Percentiles rank a stretch among this genome's conserved stretches.
These are phyloP conservation scores for Suillus hirtellus DNA, from an alignment of 768 basidiomycete genomes.

Conservation along the genomic window DNA sequence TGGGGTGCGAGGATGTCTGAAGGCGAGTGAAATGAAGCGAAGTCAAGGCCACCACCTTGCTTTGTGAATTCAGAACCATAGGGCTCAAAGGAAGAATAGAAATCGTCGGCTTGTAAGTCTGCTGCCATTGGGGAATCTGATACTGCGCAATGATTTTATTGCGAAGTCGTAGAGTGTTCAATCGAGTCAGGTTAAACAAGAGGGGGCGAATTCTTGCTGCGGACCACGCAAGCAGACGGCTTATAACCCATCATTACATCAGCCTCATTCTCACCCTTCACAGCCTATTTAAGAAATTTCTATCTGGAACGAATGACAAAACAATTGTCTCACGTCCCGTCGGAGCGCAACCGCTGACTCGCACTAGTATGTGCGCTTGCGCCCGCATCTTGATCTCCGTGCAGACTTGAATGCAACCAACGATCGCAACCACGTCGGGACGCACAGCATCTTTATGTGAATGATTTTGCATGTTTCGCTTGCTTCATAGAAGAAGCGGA, in stretches of 20 bases:
- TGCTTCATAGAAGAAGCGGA: not conserved
- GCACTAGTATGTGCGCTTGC: not conserved
- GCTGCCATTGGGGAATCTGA: conserved; percentile 25
- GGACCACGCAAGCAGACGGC: conserved; percentile 33
- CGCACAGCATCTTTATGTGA: not conserved
- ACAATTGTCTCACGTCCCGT: not conserved
- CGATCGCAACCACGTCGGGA: not conserved
- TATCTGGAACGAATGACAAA: conserved; percentile 11
- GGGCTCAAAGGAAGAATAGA: conserved; percentile 35
- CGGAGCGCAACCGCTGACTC: not conserved
- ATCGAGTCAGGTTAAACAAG: conserved; percentile 19
- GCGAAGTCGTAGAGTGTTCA: not conserved
- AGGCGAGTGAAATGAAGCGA: conserved; percentile 68
- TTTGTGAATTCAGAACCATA: conserved; percentile 40
- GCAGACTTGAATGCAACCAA: not conserved
- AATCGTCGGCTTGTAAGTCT: conserved; percentile 32
- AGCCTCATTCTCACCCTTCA: conserved; percentile 30
- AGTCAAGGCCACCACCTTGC: conserved; percentile 53
- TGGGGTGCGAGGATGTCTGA: conserved; percentile 75
- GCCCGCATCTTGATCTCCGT: conserved; percentile 4
- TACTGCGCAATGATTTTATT: conserved; percentile 29
- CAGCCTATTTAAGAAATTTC: conserved; percentile 21
- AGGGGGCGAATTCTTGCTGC: conserved; percentile 27
- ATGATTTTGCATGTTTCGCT: not conserved
- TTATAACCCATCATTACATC: conserved; percentile 38